phyloP scores from a whole-genome alignment of 768 basidiomycete species.

The Coprinopsis strossmayeri region DNA sequence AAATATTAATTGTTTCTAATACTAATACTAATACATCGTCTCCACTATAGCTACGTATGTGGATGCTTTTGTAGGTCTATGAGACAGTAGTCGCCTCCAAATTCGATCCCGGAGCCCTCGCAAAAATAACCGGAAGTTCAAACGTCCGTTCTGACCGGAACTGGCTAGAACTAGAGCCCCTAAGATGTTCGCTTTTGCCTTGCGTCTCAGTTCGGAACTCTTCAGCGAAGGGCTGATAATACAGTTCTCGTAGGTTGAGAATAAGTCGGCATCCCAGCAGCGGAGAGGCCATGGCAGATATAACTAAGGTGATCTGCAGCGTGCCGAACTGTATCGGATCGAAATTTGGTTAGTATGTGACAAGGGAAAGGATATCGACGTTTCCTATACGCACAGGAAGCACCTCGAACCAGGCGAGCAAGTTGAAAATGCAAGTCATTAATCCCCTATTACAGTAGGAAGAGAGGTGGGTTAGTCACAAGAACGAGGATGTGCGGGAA shows the following conservation, averaged over 20 bases:
- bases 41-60: neutral
- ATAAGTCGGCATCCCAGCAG: constrained; percentile 10
- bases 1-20: no score
- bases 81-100: neutral
- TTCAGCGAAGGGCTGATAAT: constrained; percentile 10
- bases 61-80: neutral
- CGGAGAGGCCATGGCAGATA: neutral
- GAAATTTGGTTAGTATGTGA: neutral
- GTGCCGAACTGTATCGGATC: neutral
- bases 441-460: neutral
- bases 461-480: neutral
- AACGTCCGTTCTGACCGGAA: neutral
- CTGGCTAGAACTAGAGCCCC: neutral
- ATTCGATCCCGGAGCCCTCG: neutral
- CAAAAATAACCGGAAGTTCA: neutral
- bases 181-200: no score
- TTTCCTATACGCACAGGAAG: neutral
- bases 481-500: neutral
- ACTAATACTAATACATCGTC: no score
- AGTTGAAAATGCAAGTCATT: neutral
- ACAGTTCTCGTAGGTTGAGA: constrained; percentile 7
- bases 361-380: neutral
- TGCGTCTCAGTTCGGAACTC: neutral
- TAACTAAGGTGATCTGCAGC: neutral
- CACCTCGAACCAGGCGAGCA: constrained; percentile 1